These are phyloP conservation scores for Paramecium octaurelia DNA, from an alignment of 73 alveolate species.

Conservation along the genomic window DNA sequence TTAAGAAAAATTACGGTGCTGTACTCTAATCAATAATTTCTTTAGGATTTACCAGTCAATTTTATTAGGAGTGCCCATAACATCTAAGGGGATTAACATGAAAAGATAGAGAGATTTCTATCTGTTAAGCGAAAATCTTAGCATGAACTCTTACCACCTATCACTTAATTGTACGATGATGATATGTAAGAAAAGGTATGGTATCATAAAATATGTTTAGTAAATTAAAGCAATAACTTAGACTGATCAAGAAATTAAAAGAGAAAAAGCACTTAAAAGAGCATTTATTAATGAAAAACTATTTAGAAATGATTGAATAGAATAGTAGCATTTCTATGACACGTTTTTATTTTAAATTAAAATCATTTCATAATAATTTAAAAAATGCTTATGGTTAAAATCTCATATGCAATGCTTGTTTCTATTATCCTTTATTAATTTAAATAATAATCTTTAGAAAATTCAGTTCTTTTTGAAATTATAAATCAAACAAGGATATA, in stretches of 20 bases:
- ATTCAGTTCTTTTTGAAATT: too few species aligned
- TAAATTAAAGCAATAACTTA: not conserved
- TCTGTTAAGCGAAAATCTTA: slow-evolving; percentile 72
- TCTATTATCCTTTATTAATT: too few species aligned
- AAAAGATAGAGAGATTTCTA: slow-evolving; percentile 66
- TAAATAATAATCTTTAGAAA: too few species aligned
- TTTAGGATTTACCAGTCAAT: slow-evolving; percentile 67
- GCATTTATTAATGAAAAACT: slow-evolving; percentile 37
- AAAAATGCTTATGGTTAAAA: too few species aligned
- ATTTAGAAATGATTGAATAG: slow-evolving; percentile 37
- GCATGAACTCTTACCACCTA: slow-evolving; percentile 69
- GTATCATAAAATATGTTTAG: not conserved
- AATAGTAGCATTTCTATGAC: not conserved
- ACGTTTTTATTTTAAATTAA: not conserved
- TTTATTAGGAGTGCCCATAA: slow-evolving; percentile 66
- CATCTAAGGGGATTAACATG: slow-evolving; percentile 38
- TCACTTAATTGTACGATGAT: slow-evolving; percentile 70
- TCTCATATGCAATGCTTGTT: too few species aligned
- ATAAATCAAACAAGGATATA: too few species aligned
- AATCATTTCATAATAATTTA: not conserved
- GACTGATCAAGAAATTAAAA: slow-evolving; percentile 5
- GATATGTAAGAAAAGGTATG: slow-evolving; percentile 54
- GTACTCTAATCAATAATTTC: slow-evolving; percentile 43
- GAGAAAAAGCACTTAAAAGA: slow-evolving; percentile 10
- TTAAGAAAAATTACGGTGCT: slow-evolving; percentile 61